Evolutionary conservation across 108 stramenopile genomes (phyloP), one percentile per base, ranked within the genome.

Genomic region (Stephanodiscus minutulus): DNA sequence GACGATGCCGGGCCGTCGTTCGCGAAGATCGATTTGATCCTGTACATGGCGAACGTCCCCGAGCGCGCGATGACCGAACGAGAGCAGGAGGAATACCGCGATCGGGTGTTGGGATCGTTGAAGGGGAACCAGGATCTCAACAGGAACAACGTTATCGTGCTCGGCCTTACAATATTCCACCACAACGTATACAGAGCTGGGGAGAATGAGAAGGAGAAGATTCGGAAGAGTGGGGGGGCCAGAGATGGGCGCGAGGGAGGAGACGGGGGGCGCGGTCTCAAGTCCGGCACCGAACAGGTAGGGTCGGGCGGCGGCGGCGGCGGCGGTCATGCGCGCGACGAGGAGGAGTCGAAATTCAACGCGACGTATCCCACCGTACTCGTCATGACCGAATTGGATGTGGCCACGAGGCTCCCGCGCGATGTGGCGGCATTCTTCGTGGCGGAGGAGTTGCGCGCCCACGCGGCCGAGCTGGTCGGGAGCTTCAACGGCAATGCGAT

Each of bases 361-460:
- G 31, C 31, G 59, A 54, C 17, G 36, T 72, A 54, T 41, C 71
- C 71, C 13, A 60, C 71, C 25, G 54, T 63, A 35, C 50, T 37
- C 37, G 61, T 72, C 47, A 48, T 62, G 61, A 72, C 71, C 24
- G 28, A 62, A 54, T 17, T 72, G 6, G 35, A 37, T 1, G 61
- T 72, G 0, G 12, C 7, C 4, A 35, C 71, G 5, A 18, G 10
- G n/a, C 50, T 72, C 12, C 71, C 71, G 13, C 61, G 43, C 31
- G 71, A 72, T 24, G 52, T 72, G 11, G 52, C 59, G 10, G 35
- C 60, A 8, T 72, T 72, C 46, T 72, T 57, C 24, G 18, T 72
- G 7, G 61, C 61, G 71, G 52, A 72, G 41, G 49, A 72, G 27
- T 55, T 63, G 2, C 11, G 25, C 7, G 55, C n/a, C 9, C 6